Base-by-base conservation (phyloP, 306 rosid species). In the Trifolium pratense region DNA sequence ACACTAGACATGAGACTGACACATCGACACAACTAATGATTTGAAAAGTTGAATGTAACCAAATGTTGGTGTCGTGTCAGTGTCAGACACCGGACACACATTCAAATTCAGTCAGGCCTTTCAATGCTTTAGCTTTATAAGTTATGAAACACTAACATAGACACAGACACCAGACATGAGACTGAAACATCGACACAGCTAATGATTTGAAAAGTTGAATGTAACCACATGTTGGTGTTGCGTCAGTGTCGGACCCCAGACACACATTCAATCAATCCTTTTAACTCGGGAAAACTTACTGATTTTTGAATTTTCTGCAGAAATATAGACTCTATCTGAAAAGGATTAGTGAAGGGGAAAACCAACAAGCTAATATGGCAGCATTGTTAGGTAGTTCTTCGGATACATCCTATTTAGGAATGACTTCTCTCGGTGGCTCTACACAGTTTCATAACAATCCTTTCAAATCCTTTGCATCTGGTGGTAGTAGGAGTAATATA, bases 241-340 rank as follows among this genome's bases (percentile, higher is more conserved):
- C 9, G 10, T 40, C 45, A 0, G 14, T 40, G 45, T 40, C 14
- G 3, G 45, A 40, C 12, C 10, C 14, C 3, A 3, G 14, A 40
- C 14, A 40, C 9, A 13, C 49, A 15, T 43, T 43, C 49, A 43
- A 43, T 13, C 58, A 8, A 36, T 2, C 39, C 39, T 6, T 46
- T 68, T 73, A 25, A 20, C 62, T 75, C 59, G 53, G 5, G 55
- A 23, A 69, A 70, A 48, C 60, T 42, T 34, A 14, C 65, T 46
- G 12, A 20, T 31, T 66, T 64, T 8, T 56, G 62, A 40, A 66
- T 42, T 74, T 63, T 8, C 79, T 85, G 86, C 92, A 94, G 98
- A 94, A 94, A 66, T 94, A 91, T 52, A 87, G 98, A 83, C 90
- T 89, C 68, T 91, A 89, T 81, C 91, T 94, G 69, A 89, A 87